Base-by-base conservation (phyloP, 495 filamentous ascomycete species). In the Annulohypoxylon maeteangense region DNA sequence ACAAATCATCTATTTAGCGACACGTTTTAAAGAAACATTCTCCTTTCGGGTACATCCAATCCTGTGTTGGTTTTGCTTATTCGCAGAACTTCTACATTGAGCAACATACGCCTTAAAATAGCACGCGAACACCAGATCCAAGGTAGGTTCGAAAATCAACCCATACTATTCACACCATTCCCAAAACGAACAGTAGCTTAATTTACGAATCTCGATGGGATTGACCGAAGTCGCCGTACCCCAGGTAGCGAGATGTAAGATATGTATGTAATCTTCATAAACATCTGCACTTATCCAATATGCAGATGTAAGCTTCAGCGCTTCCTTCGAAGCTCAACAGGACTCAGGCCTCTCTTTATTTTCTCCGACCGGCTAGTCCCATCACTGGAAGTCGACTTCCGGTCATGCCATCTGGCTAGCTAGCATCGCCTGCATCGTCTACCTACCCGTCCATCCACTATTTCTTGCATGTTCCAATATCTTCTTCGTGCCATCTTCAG, bases 91-190 rank as follows among this genome's bases (percentile, higher is more conserved):
- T 65, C 64, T 57, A 58, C 32, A 61, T 68, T 40, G 54, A 56
- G 44, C 48, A 64, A 58, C 12, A 32, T 7, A 36, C 14, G 32
- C 65, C 70, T 47, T 25, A 72, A 72, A 68, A 72, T 72, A 72
- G 70, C 45, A 67, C 51, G 38, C 38, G 36, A 50, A 27, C 31
- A 34, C 36, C 38, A 42, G 29, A 65, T 36, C 55, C 40, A 38
- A n/a, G n/a, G n/a, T 42, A 11, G 42, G 53, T 42, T 23, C 10
- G 42, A 23, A 51, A 51, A 25, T 51, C 47, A 27, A 5, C 47
- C 22, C 22, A n/a, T 7, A 51, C 40, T 44, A 7, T 45, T 36
- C 40, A 65, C 55, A 38, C 23, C 50, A 27, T 16, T 29, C 10
- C 44, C 14, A 25, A 38, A 34, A 29, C 18, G 25, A 34, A 10